Evolutionary conservation across 2,329 filamentous ascomycete species (phyloP).

Genomic region (Neurospora sp.): DNA sequence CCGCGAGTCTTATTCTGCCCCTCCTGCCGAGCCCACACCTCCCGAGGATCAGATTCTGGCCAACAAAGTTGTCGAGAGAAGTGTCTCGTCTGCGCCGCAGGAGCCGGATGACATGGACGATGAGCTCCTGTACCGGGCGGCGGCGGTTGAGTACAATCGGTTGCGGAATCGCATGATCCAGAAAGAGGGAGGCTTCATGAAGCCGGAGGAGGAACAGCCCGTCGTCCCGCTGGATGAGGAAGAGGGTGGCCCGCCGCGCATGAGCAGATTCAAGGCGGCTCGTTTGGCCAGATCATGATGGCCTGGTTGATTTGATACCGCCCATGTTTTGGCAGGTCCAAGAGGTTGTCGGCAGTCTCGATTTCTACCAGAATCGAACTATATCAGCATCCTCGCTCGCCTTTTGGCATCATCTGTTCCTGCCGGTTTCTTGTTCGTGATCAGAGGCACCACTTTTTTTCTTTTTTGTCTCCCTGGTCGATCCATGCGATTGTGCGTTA

Average conservation of each 20-base stretch:
- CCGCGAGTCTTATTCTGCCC: conserved; percentile 22
- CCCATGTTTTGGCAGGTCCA: conserved; percentile 13
- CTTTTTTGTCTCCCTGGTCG: not conserved
- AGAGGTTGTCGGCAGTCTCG: conserved; percentile 18
- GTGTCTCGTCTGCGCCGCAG: conserved; percentile 23
- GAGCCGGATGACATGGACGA: conserved; percentile 61
- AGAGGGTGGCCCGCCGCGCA: conserved; percentile 49
- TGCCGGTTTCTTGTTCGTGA: conserved; percentile 2
- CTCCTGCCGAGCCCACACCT: conserved; percentile 33
- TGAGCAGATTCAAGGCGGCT: conserved; percentile 68
- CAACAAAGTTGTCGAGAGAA: conserved; percentile 46
- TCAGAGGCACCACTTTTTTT: not conserved
- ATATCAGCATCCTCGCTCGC: conserved; percentile 4
- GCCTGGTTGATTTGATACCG: conserved; percentile 9
- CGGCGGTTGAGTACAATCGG: conserved; percentile 73
- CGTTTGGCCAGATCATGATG: conserved; percentile 43
- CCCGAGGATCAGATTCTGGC: conserved; percentile 48
- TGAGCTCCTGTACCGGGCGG: conserved; percentile 61
- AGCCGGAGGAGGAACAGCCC: conserved; percentile 58
- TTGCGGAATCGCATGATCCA: conserved; percentile 76
- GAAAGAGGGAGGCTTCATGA: conserved; percentile 70
- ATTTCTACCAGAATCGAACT: conserved; percentile 11
- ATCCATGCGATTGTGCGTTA: not conserved
- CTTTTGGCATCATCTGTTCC: not conserved
- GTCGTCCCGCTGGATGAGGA: conserved; percentile 59